Percentiles rank a stretch among this genome's conserved stretches.
Evolutionary conservation across 2,329 filamentous ascomycete genomes (phyloP).

Genomic region (Talaromyces funiculosus): DNA sequence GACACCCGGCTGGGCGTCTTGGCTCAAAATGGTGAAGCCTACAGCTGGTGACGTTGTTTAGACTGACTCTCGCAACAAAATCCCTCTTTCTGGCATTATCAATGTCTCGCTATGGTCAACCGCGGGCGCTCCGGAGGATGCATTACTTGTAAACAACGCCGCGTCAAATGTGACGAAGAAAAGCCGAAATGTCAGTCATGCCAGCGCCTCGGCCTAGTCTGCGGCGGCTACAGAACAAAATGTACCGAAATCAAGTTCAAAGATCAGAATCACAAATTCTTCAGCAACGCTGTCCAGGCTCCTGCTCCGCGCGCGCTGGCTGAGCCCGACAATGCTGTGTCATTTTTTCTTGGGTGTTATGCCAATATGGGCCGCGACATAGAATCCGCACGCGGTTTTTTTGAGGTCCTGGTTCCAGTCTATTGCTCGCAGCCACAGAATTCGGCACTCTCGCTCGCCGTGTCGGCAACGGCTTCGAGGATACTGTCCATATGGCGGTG

Average conservation of each 20-base stretch:
- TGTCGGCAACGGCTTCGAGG: background rate
- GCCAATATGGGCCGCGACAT: background rate
- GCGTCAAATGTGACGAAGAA: slow-evolving; percentile 29
- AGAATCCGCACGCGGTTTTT: background rate
- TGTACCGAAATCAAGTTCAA: background rate
- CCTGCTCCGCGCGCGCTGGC: background rate
- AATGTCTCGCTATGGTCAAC: slow-evolving; percentile 17
- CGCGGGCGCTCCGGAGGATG: slow-evolving; percentile 19
- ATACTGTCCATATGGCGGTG: background rate
- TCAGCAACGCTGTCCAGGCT: background rate
- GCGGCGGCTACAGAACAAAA: background rate
- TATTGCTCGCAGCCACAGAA: background rate
- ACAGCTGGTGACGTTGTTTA: background rate
- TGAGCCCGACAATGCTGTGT: background rate
- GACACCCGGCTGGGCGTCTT: background rate
- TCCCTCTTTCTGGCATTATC: background rate
- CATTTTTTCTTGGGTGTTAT: background rate
- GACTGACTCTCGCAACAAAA: background rate
- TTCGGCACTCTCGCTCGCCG: background rate
- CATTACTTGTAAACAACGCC: slow-evolving; percentile 21
- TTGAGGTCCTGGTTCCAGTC: background rate
- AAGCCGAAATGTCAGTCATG: slow-evolving; percentile 21
- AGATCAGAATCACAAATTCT: background rate
- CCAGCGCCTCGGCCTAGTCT: slow-evolving; percentile 12
- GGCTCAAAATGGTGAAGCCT: background rate